Evolutionary conservation across 768 basidiomycete species (phyloP).

Genomic region (Lactarius sanguifluus): DNA sequence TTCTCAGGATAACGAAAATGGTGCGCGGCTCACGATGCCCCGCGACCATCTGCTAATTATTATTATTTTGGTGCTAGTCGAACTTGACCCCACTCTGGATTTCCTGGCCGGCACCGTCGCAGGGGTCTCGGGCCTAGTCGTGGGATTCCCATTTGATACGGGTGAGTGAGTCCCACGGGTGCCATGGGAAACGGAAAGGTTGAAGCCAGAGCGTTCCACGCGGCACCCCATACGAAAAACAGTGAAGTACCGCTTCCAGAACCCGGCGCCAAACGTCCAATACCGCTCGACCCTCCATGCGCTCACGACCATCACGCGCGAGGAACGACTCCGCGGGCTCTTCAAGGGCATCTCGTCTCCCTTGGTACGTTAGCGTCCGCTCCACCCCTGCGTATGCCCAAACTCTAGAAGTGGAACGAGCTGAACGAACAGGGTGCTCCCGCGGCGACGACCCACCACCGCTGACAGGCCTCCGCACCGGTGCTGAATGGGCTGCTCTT

Average conservation of each 20-base stretch:
- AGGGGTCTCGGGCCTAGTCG: slow-evolving; percentile 39
- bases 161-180: slow-evolving; percentile 32
- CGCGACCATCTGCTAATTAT: too few species aligned
- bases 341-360: slow-evolving; percentile 82
- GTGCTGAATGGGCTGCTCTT: slow-evolving; percentile 87
- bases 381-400: not conserved
- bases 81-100: slow-evolving; percentile 65
- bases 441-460: not conserved
- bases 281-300: slow-evolving; percentile 69
- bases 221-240: not conserved
- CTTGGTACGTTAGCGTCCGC: slow-evolving; percentile 50
- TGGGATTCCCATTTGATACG: slow-evolving; percentile 39
- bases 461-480: slow-evolving; percentile 59
- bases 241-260: slow-evolving; percentile 86
- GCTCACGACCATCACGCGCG: slow-evolving; percentile 61
- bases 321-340: slow-evolving; percentile 66
- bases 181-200: not conserved
- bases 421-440: not conserved
- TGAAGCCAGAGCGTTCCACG: not conserved
- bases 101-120: slow-evolving; percentile 78
- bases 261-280: slow-evolving; percentile 51
- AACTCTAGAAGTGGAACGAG: not conserved
- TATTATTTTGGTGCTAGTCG: slow-evolving; percentile 21
- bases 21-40: not conserved
- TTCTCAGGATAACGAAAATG: slow-evolving; percentile 6